These are phyloP conservation scores for Exsudoporus frostii DNA, from an alignment of 768 basidiomycete species.

Conservation along the genomic window DNA sequence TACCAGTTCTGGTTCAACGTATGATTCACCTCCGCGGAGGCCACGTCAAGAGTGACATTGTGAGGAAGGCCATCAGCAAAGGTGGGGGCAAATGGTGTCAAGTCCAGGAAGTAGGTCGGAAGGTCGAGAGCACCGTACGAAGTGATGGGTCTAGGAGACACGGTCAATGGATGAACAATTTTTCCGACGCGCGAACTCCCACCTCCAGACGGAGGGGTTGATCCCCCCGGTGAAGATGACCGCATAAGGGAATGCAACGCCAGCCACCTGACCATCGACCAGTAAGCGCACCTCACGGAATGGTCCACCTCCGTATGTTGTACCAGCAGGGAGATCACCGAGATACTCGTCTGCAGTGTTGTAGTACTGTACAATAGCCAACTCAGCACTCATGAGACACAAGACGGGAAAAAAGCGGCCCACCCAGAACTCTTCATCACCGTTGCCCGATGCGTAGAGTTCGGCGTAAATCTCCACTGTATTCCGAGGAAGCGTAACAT, in stretches of 20 bases:
- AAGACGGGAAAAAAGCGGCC: constrained; percentile 5
- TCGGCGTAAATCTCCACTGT: constrained; percentile 67
- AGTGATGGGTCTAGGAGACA: constrained; percentile 55
- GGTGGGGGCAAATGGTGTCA: constrained; percentile 73
- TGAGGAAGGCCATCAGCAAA: constrained; percentile 69
- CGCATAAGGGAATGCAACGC: constrained; percentile 54
- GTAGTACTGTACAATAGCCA: constrained; percentile 49
- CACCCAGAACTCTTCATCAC: constrained; percentile 78
- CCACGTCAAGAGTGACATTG: constrained; percentile 69
- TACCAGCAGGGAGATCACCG: constrained; percentile 46
- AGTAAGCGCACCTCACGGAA: constrained; percentile 62
- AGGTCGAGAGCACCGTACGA: constrained; percentile 75
- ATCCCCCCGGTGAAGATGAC: constrained; percentile 76
- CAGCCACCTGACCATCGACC: constrained; percentile 54
- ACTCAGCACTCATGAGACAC: background rate
- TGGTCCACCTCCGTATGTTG: constrained; percentile 48
- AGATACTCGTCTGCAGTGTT: constrained; percentile 64
- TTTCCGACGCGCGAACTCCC: background rate
- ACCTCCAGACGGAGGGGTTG: constrained; percentile 69
- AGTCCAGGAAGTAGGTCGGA: constrained; percentile 73
- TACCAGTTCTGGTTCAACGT: constrained; percentile 76
- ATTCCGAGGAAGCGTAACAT: constrained; percentile 68
- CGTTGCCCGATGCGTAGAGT: constrained; percentile 66
- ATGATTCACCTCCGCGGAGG: constrained; percentile 63
- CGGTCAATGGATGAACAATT: background rate